Conservation (phyloP, 1,139 yeast genomes). For the Blastobotrys arbuscula region DNA sequence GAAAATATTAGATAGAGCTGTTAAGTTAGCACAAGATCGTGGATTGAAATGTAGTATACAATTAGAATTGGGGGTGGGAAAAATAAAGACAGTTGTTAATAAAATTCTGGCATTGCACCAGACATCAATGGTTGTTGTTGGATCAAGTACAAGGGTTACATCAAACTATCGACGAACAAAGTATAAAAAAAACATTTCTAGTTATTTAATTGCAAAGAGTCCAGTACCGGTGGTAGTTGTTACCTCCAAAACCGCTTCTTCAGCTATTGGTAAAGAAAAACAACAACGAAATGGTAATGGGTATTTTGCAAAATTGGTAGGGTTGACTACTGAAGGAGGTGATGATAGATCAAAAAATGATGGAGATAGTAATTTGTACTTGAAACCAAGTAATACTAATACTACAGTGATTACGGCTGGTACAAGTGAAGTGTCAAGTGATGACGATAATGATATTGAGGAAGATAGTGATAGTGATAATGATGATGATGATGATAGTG, state of each 20-base stretch:
- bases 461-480: slow-evolving; percentile 7
- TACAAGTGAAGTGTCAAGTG: slow-evolving; percentile 2
- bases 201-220: slow-evolving; percentile 25
- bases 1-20: slow-evolving; percentile 18
- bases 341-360: not conserved
- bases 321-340: slow-evolving; percentile 1
- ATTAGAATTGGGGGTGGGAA: slow-evolving; percentile 28
- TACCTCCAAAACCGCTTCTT: slow-evolving; percentile 14
- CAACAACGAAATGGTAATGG: slow-evolving; percentile 4
- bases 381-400: not conserved
- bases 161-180: slow-evolving; percentile 21
- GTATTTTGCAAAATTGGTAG: slow-evolving; percentile 6
- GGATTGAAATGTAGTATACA: slow-evolving; percentile 22
- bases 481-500: slow-evolving; percentile 8
- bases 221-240: slow-evolving; percentile 29
- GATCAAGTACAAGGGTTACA: slow-evolving; percentile 21
- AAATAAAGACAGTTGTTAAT: slow-evolving; percentile 25
- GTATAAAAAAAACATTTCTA: slow-evolving; percentile 24
- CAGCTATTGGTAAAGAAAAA: not conserved
- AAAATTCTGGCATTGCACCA: slow-evolving; percentile 27
- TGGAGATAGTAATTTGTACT: not conserved
- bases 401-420: not conserved
- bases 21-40: slow-evolving; percentile 18
- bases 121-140: slow-evolving; percentile 28
- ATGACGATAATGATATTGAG: slow-evolving; percentile 11